Base-by-base conservation (phyloP, 2,329 filamentous ascomycete species). In the Fonsecaea nubica region DNA sequence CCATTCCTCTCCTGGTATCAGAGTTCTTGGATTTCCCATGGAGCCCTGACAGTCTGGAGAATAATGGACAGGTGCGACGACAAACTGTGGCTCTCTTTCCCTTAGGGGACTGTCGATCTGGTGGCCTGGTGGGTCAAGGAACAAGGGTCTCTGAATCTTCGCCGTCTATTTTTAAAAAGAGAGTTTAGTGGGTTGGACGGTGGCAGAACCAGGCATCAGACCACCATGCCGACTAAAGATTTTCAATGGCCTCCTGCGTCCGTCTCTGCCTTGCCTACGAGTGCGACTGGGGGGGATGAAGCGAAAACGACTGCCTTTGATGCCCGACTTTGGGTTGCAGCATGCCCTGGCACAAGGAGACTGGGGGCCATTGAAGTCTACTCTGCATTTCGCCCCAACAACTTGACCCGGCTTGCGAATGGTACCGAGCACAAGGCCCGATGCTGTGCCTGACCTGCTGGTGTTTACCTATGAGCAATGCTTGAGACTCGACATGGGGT, bases 261-360 rank as follows among this genome's bases (percentile, higher is more conserved):
- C 25, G 25, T 25, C 25, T 25, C 25, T 25, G 25, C 25, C 25
- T 25, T 25, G 25, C 25, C 25, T 25, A 25, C 25, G 25, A 25
- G 25, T 25, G 25, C 25, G 25, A 25, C 25, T 25, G 25, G 25
- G 25, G 25, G 25, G 25, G 25, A 25, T 25, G 25, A 25, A 50
- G 45, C 45, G 45, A 50, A 10, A 50, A 25, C 25, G 18, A 50
- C 45, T 50, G 25, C 25, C 7, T 7, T 50, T 50, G 45, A 50
- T 50, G 45, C 45, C 45, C 45, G 45, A 50, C 45, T 21, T 50
- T 50, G 18, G 45, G 45, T 21, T 50, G 45, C 45, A 18, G 45
- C 18, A 50, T 1, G 45, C 45, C 40, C 45, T 50, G 18, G 13
- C 18, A 21, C 15, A 5, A 50, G 45, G 45, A 25, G 7, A 50